Conservation (phyloP, 352 stramenopile genomes). For the Phytophthora pini region DNA sequence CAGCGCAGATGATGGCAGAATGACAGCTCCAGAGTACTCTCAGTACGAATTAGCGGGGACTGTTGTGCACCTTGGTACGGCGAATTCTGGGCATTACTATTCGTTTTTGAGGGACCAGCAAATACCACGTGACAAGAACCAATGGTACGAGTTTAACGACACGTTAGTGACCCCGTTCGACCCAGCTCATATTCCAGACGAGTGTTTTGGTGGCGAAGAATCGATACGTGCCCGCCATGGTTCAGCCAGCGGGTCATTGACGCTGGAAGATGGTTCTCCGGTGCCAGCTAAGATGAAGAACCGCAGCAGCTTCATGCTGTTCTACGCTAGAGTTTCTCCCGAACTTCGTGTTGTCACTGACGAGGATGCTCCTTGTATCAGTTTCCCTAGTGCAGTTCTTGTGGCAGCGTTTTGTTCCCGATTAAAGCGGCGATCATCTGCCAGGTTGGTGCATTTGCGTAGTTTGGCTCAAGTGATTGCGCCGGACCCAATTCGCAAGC, state of each 20-base stretch:
- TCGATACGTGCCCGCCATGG: conserved; percentile 25
- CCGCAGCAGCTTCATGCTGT: conserved; percentile 89
- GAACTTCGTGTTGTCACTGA: conserved; percentile 37
- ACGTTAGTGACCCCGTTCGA: conserved; percentile 86
- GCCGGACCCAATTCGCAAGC: conserved; percentile 71
- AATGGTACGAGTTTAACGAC: conserved; percentile 92
- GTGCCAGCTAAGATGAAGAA: conserved; percentile 69
- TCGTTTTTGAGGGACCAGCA: conserved; percentile 85
- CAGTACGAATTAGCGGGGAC: conserved; percentile 89
- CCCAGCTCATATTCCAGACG: conserved; percentile 62
- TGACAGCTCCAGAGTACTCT: conserved; percentile 78
- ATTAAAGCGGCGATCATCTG: conserved; percentile 37
- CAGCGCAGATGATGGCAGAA: conserved; percentile 28
- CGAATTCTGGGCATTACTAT: conserved; percentile 92
- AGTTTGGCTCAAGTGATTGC: conserved; percentile 61
- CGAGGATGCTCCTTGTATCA: conserved; percentile 30
- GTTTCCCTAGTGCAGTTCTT: conserved; percentile 35
- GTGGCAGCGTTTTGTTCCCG: conserved; percentile 49
- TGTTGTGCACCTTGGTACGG: conserved; percentile 89
- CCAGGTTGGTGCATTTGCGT: conserved; percentile 54
- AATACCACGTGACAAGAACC: conserved; percentile 28
- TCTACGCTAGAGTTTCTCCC: conserved; percentile 73
- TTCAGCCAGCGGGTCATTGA: conserved; percentile 22
- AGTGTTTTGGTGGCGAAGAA: conserved; percentile 77
- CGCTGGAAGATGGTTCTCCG: conserved; percentile 24